Base-by-base conservation (phyloP, 805 yeast species). In the Yueomyces sp. region DNA sequence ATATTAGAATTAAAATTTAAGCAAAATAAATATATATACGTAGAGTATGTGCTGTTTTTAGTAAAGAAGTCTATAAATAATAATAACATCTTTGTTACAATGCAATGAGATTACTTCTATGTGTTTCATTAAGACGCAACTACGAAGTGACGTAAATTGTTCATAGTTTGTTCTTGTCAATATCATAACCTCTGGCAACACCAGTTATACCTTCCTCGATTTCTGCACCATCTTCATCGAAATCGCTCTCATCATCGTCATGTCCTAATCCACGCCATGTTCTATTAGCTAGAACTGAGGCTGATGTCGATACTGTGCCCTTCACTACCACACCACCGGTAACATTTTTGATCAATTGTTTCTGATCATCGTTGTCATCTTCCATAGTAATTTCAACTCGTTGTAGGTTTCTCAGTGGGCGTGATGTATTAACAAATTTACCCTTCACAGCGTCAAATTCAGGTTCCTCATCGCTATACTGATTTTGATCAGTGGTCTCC, bases 201-300 rank as follows among this genome's bases (percentile, higher is more conserved):
- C 98, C 98, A 2, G 74, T 69, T 40, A 81, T 69, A 1, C 98
- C 98, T 49, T 81, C 79, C 56, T 87, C 95, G 0, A 86, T 72
- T 0, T 69, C 60, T 0, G 96, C 94, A 37, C 94, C 96, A n/a
- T 72, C 76, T 40, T 66, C 68, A 42, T 66, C 70, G 31, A 47
- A 54, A 31, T 53, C 63, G 36, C 64, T 69, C n/a, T 67, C 75
- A 5, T 62, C 68, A 1, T 63, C 66, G 56, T 90, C 96, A 47
- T 92, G 81, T 1, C 97, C 98, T 33, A 90, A 66, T 0, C 98
- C 98, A 0, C 79, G 76, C 97, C 97, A 90, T 29, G 69, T 65
- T 52, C 90, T 73, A 9, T 67, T 69, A 52, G 86, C 94, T 42
- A 90, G 66, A 48, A 72, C 73, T 5, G 70, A 67, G 0, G 96